phyloP scores from a whole-genome alignment of 106 monocot genomes.

The Amphibolis antarctica region DNA sequence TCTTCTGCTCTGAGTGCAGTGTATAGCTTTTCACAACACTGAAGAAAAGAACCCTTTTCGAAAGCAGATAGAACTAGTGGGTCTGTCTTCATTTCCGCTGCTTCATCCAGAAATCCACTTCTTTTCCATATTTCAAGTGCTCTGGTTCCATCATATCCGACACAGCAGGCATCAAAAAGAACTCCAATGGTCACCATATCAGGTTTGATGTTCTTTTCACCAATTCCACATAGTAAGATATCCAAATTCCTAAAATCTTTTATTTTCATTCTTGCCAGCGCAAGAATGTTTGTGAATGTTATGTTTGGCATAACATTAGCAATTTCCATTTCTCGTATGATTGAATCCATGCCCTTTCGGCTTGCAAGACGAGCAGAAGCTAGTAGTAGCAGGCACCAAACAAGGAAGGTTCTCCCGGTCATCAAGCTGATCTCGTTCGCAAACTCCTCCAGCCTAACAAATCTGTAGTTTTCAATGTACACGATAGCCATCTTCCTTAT shows the following conservation, averaged over 20 bases:
- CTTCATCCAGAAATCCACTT: conserved; percentile 34
- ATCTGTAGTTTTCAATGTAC: conserved; percentile 46
- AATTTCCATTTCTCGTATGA: conserved; percentile 42
- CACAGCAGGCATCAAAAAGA: conserved; percentile 50
- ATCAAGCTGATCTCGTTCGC: conserved; percentile 37
- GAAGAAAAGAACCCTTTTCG: conserved; percentile 48
- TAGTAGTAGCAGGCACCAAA: conserved; percentile 59
- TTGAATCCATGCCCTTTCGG: conserved; percentile 48
- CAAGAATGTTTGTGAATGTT: conserved; percentile 49
- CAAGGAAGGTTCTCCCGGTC: conserved; percentile 39
- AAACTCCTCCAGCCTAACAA: conserved; percentile 50
- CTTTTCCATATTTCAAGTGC: conserved; percentile 47
- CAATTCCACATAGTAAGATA: conserved; percentile 22
- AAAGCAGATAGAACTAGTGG: conserved; percentile 46
- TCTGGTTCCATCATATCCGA: conserved; percentile 39
- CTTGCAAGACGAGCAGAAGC: conserved; percentile 46
- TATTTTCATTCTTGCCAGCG: conserved; percentile 45
- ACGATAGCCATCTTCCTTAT: conserved; percentile 52
- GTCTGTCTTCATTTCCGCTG: conserved; percentile 42
- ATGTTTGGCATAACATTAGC: conserved; percentile 25
- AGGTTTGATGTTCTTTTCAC: conserved; percentile 26
- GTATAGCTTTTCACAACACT: conserved; percentile 44
- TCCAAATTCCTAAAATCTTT: conserved; percentile 53
- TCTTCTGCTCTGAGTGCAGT: conserved; percentile 18
- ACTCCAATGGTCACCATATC: conserved; percentile 56